Percentiles rank a stretch among this genome's conserved stretches.
phyloP scores from a whole-genome alignment of 108 stramenopile genomes.

The Nannochloropsis salina region DNA sequence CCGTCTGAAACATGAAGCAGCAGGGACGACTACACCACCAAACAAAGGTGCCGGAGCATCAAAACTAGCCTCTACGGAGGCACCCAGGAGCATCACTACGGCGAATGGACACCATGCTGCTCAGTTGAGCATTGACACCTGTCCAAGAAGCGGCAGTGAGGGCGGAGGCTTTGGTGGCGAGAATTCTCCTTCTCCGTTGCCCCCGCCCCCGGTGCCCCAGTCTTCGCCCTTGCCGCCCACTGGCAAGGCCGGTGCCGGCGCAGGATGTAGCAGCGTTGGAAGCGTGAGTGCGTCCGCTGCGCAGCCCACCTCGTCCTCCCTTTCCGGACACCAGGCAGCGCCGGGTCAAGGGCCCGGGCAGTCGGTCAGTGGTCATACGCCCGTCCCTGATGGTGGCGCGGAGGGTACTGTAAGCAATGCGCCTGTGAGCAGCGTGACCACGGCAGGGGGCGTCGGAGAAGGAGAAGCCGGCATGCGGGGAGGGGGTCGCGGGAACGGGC shows the following conservation, averaged over 20 bases:
- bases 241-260: background rate
- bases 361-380: no score
- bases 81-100: background rate
- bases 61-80: no score
- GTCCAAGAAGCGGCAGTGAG: background rate
- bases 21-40: background rate
- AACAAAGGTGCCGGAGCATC: background rate
- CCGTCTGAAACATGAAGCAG: background rate
- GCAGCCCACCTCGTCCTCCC: no score
- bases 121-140: background rate
- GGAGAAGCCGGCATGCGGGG: background rate
- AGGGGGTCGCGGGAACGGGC: background rate
- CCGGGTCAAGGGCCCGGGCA: no score
- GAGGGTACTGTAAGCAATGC: no score
- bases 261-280: no score
- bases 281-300: no score
- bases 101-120: background rate
- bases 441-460: background rate
- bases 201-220: background rate
- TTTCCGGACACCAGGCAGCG: no score
- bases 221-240: background rate
- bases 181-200: background rate
- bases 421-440: background rate
- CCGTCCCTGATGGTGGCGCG: no score
- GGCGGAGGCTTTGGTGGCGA: background rate